These are phyloP conservation scores for Croton laevigatus DNA, from an alignment of 441 rosid genomes.

Conservation along the genomic window DNA sequence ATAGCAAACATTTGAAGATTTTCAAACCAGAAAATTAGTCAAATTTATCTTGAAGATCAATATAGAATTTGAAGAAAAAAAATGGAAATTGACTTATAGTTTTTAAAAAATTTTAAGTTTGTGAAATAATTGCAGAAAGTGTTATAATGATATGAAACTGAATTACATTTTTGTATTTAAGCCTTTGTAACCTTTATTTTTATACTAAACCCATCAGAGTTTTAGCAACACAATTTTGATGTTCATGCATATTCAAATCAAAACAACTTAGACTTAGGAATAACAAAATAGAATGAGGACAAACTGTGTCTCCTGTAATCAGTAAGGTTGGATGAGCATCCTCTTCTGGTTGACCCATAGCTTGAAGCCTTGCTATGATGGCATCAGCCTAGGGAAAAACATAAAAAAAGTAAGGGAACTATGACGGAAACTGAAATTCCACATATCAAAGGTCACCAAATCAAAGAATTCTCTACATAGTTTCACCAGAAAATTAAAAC, in stretches of 20 bases:
- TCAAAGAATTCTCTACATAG: too few species aligned
- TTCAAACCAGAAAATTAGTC: too few species aligned
- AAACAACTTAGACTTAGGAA: conserved; percentile 2
- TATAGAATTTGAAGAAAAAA: too few species aligned
- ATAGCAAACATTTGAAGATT: too few species aligned
- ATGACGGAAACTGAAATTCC: conserved; percentile 9
- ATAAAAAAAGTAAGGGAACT: conserved; percentile 5
- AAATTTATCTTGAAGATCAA: too few species aligned
- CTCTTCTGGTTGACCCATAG: conserved; percentile 19
- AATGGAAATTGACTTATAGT: too few species aligned
- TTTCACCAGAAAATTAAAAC: background rate
- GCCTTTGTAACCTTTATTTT: background rate
- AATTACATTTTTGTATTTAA: background rate
- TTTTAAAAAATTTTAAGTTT: too few species aligned
- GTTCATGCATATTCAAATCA: background rate
- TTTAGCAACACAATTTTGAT: background rate
- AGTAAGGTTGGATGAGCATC: conserved; percentile 36
- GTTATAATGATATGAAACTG: too few species aligned
- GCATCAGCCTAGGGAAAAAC: conserved; percentile 59
- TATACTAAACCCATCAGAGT: background rate
- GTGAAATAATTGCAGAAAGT: too few species aligned
- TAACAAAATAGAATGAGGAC: conserved; percentile 20
- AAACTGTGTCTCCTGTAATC: conserved; percentile 73
- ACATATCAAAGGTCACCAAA: background rate
- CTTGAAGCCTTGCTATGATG: conserved; percentile 42